phyloP scores from a whole-genome alignment of 495 filamentous ascomycete species.

The Echria macrotheca region DNA sequence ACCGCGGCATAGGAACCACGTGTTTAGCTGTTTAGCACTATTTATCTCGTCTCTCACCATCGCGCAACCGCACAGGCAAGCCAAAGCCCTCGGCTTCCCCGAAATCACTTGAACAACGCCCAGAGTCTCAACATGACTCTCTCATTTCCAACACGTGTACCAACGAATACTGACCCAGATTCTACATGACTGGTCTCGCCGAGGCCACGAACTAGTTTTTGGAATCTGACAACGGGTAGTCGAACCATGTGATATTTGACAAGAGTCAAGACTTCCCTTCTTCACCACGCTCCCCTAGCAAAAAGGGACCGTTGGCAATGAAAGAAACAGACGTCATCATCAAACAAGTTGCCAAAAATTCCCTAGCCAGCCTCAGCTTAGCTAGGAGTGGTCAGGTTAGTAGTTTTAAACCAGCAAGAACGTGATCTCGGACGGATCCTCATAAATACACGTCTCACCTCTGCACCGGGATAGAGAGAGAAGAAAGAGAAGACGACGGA shows the following conservation, averaged over 20 bases:
- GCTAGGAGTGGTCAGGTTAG: slow-evolving; percentile 43
- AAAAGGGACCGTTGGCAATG: slow-evolving; percentile 20
- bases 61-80: neutral
- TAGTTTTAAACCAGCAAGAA: slow-evolving; percentile 59
- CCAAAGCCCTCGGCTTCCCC: neutral
- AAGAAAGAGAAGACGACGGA: too few relatives aligned
- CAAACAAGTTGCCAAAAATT: slow-evolving; percentile 27
- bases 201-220: neutral
- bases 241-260: neutral
- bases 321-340: slow-evolving; percentile 1
- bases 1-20: neutral
- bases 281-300: slow-evolving; percentile 23
- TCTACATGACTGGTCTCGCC: neutral
- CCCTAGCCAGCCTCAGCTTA: slow-evolving; percentile 19
- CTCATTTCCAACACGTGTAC: slow-evolving; percentile 3
- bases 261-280: slow-evolving; percentile 8
- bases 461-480: slow-evolving; percentile 34
- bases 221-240: neutral
- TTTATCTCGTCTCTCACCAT: neutral
- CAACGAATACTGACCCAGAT: neutral
- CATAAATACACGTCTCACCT: slow-evolving; percentile 48
- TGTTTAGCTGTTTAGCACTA: too few relatives aligned
- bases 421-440: slow-evolving; percentile 51
- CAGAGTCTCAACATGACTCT: neutral
- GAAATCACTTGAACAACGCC: neutral